A percentile compares a stretch with the other conserved stretches of the same genome.
Conservation (phyloP, 345 rosid genomes). For the Lumnitzera racemosa region DNA sequence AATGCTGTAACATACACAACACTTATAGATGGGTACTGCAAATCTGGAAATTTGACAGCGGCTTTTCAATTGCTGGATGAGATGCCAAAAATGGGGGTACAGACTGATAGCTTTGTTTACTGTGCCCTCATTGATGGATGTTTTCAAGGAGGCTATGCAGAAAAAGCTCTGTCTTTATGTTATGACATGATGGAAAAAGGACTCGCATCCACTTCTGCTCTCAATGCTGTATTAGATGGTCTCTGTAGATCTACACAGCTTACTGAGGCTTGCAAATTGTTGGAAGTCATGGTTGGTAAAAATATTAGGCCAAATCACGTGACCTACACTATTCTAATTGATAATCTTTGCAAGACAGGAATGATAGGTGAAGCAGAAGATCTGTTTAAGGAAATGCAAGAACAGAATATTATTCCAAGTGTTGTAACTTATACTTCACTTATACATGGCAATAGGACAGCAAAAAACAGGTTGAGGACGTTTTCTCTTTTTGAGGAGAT, state of each 20-base stretch:
- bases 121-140: constrained; percentile 56
- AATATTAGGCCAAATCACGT: constrained; percentile 42
- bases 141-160: constrained; percentile 49
- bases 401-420: constrained; percentile 40
- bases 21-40: constrained; percentile 71
- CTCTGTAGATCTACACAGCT: constrained; percentile 47
- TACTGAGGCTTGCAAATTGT: constrained; percentile 26
- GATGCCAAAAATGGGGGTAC: constrained; percentile 53
- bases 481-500: constrained; percentile 53
- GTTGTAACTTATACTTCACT: constrained; percentile 50
- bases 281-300: constrained; percentile 35
- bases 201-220: constrained; percentile 36
- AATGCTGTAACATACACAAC: constrained; percentile 54
- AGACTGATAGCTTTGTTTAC: constrained; percentile 56
- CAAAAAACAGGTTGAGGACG: constrained; percentile 39
- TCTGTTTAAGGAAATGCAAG: constrained; percentile 47
- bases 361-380: constrained; percentile 48
- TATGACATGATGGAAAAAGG: constrained; percentile 44
- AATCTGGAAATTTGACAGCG: constrained; percentile 44
- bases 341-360: constrained; percentile 52
- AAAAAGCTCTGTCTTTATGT: constrained; percentile 49
- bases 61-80: constrained; percentile 54
- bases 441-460: constrained; percentile 41
- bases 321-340: constrained; percentile 67
- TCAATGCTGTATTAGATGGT: constrained; percentile 57